These are phyloP conservation scores for Candida saitoana DNA, from an alignment of 805 yeast species.

Conservation along the genomic window DNA sequence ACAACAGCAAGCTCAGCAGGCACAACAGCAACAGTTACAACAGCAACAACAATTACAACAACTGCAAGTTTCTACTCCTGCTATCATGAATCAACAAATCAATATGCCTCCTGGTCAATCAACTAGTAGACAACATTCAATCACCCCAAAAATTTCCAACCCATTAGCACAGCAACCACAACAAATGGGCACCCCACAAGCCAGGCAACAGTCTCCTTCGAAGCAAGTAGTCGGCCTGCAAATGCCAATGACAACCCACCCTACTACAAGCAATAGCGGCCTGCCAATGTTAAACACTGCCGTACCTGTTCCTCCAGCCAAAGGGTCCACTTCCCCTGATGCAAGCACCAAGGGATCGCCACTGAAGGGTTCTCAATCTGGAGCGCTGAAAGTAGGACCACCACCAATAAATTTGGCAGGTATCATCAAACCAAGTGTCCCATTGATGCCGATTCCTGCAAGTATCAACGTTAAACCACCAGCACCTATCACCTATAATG, in stretches of 20 bases:
- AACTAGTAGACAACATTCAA: slow-evolving; percentile 7
- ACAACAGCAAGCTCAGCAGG: slow-evolving; percentile 1
- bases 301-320: slow-evolving; percentile 3
- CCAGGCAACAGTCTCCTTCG: slow-evolving; percentile 5
- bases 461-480: slow-evolving; percentile 64
- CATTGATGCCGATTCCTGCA: slow-evolving; percentile 69
- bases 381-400: slow-evolving; percentile 2
- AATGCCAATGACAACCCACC: slow-evolving; percentile 3
- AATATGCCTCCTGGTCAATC: not conserved
- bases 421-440: slow-evolving; percentile 50
- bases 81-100: slow-evolving; percentile 4
- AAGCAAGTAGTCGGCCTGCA: slow-evolving; percentile 5
- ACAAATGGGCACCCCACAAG: slow-evolving; percentile 5
- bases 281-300: slow-evolving; percentile 2
- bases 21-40: not conserved
- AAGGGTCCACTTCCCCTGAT: slow-evolving; percentile 10
- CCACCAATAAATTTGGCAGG: slow-evolving; percentile 29
- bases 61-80: slow-evolving; percentile 3
- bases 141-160: slow-evolving; percentile 9
- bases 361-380: slow-evolving; percentile 1
- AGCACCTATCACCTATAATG: slow-evolving; percentile 59
- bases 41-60: slow-evolving; percentile 7
- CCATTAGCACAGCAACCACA: slow-evolving; percentile 11
- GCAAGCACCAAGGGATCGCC: slow-evolving; percentile 4
- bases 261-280: not conserved